Conservation (phyloP, 345 rosid species). For the Stellera chamaejasme region DNA sequence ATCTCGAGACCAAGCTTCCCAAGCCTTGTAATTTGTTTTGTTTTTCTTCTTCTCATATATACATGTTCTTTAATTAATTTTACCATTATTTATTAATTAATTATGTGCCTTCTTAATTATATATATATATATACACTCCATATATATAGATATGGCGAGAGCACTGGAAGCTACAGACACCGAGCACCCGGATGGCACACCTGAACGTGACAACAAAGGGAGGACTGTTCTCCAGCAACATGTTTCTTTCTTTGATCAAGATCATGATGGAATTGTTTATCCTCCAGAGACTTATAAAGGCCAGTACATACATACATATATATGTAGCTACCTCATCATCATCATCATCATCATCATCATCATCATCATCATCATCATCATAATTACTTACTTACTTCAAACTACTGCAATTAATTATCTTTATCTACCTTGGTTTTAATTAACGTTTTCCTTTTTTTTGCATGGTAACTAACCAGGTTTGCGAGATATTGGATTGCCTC, state of each 20-base stretch:
- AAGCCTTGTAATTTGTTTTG: constrained; percentile 50
- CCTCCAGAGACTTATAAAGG: constrained; percentile 78
- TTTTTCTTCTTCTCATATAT: no score
- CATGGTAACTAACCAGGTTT: constrained; percentile 24
- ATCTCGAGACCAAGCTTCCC: constrained; percentile 52
- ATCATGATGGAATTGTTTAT: constrained; percentile 60
- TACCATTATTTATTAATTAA: no score
- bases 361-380: no score
- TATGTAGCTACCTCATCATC: no score
- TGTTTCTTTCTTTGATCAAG: constrained; percentile 64
- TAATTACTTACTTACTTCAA: no score
- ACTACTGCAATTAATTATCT: neutral
- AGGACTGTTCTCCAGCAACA: constrained; percentile 77
- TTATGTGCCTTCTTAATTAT: neutral
- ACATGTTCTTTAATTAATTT: no score
- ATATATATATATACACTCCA: no score
- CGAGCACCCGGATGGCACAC: constrained; percentile 56
- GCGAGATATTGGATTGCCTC: constrained; percentile 56
- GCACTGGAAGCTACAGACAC: constrained; percentile 68
- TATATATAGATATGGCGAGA: constrained; percentile 49
- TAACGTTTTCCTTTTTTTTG: no score
- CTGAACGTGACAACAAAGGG: constrained; percentile 39
- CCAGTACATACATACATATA: constrained; percentile 6
- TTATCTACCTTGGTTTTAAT: no score
- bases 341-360: no score